Conservation (phyloP, 2,329 filamentous ascomycete genomes). For the Fonsecaea nubica region DNA sequence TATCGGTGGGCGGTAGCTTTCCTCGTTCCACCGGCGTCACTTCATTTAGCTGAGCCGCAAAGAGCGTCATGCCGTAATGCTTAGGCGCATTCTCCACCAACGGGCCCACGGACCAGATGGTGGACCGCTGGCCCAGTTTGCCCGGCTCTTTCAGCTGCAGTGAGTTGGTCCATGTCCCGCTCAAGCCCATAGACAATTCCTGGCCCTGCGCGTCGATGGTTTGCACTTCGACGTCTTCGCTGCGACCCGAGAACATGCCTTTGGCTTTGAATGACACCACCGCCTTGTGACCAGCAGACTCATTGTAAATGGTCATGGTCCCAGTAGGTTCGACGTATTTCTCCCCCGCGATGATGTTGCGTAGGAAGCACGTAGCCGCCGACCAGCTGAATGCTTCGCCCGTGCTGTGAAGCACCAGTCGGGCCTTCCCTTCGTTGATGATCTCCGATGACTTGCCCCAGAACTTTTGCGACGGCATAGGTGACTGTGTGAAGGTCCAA, state of each 20-base stretch:
- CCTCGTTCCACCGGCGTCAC: slow-evolving; percentile 78
- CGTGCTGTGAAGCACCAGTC: slow-evolving; percentile 74
- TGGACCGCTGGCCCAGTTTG: slow-evolving; percentile 62
- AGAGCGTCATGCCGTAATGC: slow-evolving; percentile 86
- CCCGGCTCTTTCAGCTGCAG: slow-evolving; percentile 72
- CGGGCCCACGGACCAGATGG: slow-evolving; percentile 78
- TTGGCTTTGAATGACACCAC: slow-evolving; percentile 91
- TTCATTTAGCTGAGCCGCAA: slow-evolving; percentile 87
- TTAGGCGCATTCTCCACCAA: slow-evolving; percentile 80
- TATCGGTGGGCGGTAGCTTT: slow-evolving; percentile 80
- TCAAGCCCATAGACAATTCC: slow-evolving; percentile 70
- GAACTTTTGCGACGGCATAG: slow-evolving; percentile 92
- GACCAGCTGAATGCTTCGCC: slow-evolving; percentile 90
- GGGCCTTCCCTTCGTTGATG: slow-evolving; percentile 85
- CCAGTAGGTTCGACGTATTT: slow-evolving; percentile 97
- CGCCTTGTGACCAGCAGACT: slow-evolving; percentile 81
- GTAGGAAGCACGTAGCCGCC: slow-evolving; percentile 84
- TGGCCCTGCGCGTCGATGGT: slow-evolving; percentile 71
- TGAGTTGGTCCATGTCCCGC: slow-evolving; percentile 82
- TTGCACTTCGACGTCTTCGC: slow-evolving; percentile 85
- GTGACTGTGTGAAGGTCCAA: slow-evolving; percentile 88
- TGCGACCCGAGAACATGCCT: slow-evolving; percentile 95
- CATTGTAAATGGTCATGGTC: slow-evolving; percentile 83
- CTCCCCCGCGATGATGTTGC: slow-evolving; percentile 96
- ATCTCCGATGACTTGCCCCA: slow-evolving; percentile 98